Evolutionary conservation across 805 yeast genomes (phyloP), one percentile per base, ranked within the genome.

Genomic region (Starmerella apis): DNA sequence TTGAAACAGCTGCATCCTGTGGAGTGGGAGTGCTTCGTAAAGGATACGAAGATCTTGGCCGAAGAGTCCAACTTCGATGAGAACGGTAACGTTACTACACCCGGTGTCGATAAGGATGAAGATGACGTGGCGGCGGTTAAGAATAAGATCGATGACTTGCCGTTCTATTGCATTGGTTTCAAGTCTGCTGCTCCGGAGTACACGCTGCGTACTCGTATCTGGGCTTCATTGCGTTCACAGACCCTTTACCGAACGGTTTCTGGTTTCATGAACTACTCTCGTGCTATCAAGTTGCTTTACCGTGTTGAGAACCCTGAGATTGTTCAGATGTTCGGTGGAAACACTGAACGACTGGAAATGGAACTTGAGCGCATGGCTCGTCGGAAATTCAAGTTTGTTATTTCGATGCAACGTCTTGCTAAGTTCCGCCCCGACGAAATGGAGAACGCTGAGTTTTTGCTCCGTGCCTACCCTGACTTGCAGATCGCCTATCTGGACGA

Each of bases 211-310:
- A 92, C 97, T 9, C 78, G 98, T 72, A 86, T 90, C 60, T 90
- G 98, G 98, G 98, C 98, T 36, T 90, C 97, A 24, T 77, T 92
- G 62, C 80, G 98, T 71, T 83, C 96, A 36, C 98, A 90, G 74
- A 92, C 98, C 31, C 73, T 90, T 62, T 90, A 90, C 73, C 82
- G 98, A 69, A 92, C 98, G 43, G 90, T 90, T 47, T 85, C 96
- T 49, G 98, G 98, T 63, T 92, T 90, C 73, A 90, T 90, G 98
- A 92, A 90, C 72, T 90, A 90, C 67, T 83, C 96, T 27, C 82
- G 96, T 68, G 97, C 98, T 27, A 86, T 90, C 63, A 92, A 88
- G 69, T 72, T 90, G 62, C 74, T 90, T 53, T 87, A 86, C 73
- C 83, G 94, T 71, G 94, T 92, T 61, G 97, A 92, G 69, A 85